Evolutionary conservation across 805 yeast species (phyloP), one percentile per base, ranked within the genome.

Genomic region (Zygoascus bituminiphila): DNA sequence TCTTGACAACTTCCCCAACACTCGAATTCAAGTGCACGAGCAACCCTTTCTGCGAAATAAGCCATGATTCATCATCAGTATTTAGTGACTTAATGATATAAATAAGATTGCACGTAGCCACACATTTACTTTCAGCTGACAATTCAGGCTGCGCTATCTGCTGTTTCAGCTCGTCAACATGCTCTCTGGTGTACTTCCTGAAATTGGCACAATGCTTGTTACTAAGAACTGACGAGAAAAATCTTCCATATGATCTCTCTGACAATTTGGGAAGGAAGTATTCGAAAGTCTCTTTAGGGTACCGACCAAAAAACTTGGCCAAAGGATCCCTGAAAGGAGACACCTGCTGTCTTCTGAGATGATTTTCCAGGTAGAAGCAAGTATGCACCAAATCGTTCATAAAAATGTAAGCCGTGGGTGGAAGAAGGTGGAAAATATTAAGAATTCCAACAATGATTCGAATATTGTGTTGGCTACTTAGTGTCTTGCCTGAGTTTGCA

Each of bases 261-360:
- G 76, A 75, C 62, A 84, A 75, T 59, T 83, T 81, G 24, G 76
- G 77, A 29, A 76, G 69, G 66, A 86, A 89, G 60, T 81, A 85
- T 24, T 78, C 79, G 45, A 79, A 71, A 3, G 94, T 76, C 54
- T 89, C 84, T 21, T 74, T 77, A 1, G 94, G 80, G 62, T 88
- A 91, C 51, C 96, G 72, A 63, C 88, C 79, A 65, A 93, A 69
- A 60, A 84, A 93, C 61, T 83, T 84, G 6, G 94, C 89, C 42
- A 91, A 77, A 2, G 98, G 96, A n/a, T 71, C 75, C 54, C 98
- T 74, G 72, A 93, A 89, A 2, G 98, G 97, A 1, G 97, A 87
- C 38, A 73, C 74, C 49, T 87, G 85, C 53, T 85, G 87, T 20
- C 96, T 80, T 49, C 96, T 83, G 57, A 93, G 70, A 51, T 82